Evolutionary conservation across 768 basidiomycete genomes (phyloP).

Genomic region (Mycena metata): DNA sequence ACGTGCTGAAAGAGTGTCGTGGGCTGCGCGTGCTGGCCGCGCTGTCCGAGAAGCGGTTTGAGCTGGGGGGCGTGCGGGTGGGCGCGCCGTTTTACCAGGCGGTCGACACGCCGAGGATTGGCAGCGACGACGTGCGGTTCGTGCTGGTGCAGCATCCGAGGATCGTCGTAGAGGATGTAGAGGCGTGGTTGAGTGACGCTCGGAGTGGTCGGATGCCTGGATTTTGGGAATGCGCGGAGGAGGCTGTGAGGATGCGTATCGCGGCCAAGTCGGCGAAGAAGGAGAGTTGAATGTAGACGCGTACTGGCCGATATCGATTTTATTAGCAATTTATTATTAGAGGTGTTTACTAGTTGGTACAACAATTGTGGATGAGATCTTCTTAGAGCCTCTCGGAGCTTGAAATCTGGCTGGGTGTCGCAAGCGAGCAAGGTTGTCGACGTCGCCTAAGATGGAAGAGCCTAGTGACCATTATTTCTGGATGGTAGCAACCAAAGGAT

Average conservation of each 20-base stretch:
- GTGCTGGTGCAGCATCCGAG: background rate
- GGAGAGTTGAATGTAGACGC: background rate
- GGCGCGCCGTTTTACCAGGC: background rate
- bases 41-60: background rate
- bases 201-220: background rate
- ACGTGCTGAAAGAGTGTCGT: background rate
- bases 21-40: background rate
- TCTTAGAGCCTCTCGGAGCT: too few species aligned
- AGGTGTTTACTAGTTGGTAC: too few species aligned
- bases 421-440: too few species aligned
- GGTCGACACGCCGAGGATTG: background rate
- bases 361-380: too few species aligned
- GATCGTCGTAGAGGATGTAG: background rate
- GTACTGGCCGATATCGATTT: too few species aligned
- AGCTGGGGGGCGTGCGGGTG: background rate
- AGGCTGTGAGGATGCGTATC: background rate
- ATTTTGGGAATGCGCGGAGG: constrained; percentile 20
- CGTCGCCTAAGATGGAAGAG: too few species aligned
- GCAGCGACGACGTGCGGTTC: constrained; percentile 1
- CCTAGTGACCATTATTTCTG: too few species aligned
- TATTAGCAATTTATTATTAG: too few species aligned
- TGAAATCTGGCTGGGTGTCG: too few species aligned
- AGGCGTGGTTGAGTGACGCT: background rate
- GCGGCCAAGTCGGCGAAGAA: background rate
- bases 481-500: too few species aligned